Evolutionary conservation across 176 grass and related monocot genomes (phyloP).

Genomic region (Ensete ventricosum): DNA sequence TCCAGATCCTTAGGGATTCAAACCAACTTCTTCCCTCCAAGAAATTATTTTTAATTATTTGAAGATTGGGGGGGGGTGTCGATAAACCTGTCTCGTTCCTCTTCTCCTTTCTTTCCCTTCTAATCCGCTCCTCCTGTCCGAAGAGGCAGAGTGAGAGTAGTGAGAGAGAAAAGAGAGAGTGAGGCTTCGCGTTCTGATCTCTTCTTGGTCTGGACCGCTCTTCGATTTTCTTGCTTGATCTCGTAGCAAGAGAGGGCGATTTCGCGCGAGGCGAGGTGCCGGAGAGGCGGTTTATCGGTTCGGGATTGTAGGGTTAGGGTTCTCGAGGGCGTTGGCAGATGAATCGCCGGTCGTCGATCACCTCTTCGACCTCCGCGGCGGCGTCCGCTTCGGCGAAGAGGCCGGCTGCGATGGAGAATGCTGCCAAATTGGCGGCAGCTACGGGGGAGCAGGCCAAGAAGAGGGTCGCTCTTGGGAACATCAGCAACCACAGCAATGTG

Average conservation of each 20-base stretch:
- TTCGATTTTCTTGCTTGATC: not conserved
- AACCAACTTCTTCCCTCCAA: conserved; percentile 22
- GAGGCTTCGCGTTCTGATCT: not conserved
- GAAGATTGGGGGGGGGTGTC: not conserved
- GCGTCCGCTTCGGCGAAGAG: conserved; percentile 39
- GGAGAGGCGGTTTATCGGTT: conserved; percentile 3
- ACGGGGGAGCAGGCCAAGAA: conserved; percentile 59
- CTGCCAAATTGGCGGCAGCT: conserved; percentile 19
- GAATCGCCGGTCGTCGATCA: conserved; percentile 23
- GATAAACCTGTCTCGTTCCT: not conserved
- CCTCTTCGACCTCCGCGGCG: not conserved
- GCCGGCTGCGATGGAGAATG: conserved; percentile 22
- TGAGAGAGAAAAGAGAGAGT: not conserved
- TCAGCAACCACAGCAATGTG: conserved; percentile 42
- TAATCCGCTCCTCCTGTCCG: not conserved
- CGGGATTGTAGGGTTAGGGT: conserved; percentile 8
- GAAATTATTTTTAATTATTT: conserved; percentile 17
- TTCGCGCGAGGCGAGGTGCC: not conserved
- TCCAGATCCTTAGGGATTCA: not conserved
- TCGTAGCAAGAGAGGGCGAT: not conserved
- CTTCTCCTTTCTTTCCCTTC: too few species aligned
- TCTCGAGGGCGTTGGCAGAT: conserved; percentile 16
- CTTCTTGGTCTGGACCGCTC: not conserved
- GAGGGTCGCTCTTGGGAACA: conserved; percentile 73
- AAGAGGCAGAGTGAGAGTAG: not conserved